A percentile compares a stretch with the other conserved stretches of the same genome.
Evolutionary conservation across 1,139 yeast species (phyloP).

Genomic region (Pichia sp.): DNA sequence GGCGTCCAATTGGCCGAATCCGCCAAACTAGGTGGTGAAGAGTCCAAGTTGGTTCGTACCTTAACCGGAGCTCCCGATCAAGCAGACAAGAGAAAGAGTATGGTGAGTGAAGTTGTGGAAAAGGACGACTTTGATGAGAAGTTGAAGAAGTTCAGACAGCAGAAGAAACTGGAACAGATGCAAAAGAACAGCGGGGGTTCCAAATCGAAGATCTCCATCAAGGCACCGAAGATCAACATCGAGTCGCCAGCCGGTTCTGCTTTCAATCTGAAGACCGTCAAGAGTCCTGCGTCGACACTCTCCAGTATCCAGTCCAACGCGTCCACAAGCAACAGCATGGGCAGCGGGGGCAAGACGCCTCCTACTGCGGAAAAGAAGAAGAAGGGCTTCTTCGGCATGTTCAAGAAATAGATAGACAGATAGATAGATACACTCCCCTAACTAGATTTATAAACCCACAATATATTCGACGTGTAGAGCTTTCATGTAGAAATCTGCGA

Average conservation of each 20-base stretch:
- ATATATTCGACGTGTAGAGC: too few relatives aligned
- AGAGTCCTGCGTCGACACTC: too few relatives aligned
- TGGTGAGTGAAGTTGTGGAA: constrained; percentile 15
- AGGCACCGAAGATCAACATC: constrained; percentile 14
- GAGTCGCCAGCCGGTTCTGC: neutral
- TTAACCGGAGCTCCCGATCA: constrained; percentile 34
- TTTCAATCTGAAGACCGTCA: neutral
- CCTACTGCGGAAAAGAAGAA: neutral
- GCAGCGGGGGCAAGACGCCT: too few relatives aligned
- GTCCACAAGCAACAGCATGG: too few relatives aligned
- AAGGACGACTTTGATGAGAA: constrained; percentile 15
- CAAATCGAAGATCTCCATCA: neutral
- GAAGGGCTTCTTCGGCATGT: neutral
- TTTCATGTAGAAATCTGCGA: too few relatives aligned
- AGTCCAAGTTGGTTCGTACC: constrained; percentile 33
- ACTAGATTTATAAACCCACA: too few relatives aligned
- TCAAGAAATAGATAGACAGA: too few relatives aligned
- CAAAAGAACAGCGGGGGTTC: constrained; percentile 1
- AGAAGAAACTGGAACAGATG: constrained; percentile 9
- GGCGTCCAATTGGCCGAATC: constrained; percentile 34
- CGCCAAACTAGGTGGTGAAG: constrained; percentile 32
- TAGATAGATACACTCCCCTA: too few relatives aligned
- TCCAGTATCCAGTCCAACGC: too few relatives aligned
- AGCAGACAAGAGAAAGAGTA: constrained; percentile 17
- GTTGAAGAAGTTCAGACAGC: constrained; percentile 13